Evolutionary conservation across 1,139 yeast genomes (phyloP), one percentile per base, ranked within the genome.

Genomic region (Suhomyces terraborum): DNA sequence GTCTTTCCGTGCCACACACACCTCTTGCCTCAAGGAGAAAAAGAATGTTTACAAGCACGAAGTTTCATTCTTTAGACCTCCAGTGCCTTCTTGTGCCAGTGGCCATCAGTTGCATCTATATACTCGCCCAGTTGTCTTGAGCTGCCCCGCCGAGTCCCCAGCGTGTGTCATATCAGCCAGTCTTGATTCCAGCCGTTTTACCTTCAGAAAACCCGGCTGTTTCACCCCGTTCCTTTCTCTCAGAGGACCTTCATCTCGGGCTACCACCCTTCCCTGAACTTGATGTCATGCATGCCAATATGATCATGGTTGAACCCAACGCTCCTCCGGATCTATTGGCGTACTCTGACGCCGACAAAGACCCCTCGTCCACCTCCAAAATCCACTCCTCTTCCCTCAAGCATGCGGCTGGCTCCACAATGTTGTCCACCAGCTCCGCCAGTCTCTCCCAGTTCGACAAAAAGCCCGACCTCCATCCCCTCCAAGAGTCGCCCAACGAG

Each of bases 301-400:
- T 41, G 45, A 41, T 41, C 20, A 41, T 33, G 39, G 45, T 38
- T 13, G 45, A 41, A 30, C 32, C 39, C 28, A 18, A 44, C 32
- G 24, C 29, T 17, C 40, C 24, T 14, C 35, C 43, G 30, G 40
- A 36, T 22, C 26, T 40, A 10, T 32, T 32, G 36, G 26, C 36
- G 9, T 40, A 33, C 28, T 14, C 22, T 4, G 37, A 40, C 7
- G 12, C 40, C 32, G 21, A 32, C 18, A 27, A 17, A 3, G 10
- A 14, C 21, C 12, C 35, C 10, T 31, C 34, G 7, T 12, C 36
- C 33, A 33, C 38, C 28, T 19, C 44, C 25, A 41, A 22, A 28
- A 18, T 35, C 27, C 23, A 20, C 16, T 7, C 22, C 10, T 14
- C 20, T 14, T 21, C 38, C 26, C 21, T 27, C 23, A 29, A 27